Evolutionary conservation across 2,329 filamentous ascomycete species (phyloP).

Genomic region (Dothistroma pini): DNA sequence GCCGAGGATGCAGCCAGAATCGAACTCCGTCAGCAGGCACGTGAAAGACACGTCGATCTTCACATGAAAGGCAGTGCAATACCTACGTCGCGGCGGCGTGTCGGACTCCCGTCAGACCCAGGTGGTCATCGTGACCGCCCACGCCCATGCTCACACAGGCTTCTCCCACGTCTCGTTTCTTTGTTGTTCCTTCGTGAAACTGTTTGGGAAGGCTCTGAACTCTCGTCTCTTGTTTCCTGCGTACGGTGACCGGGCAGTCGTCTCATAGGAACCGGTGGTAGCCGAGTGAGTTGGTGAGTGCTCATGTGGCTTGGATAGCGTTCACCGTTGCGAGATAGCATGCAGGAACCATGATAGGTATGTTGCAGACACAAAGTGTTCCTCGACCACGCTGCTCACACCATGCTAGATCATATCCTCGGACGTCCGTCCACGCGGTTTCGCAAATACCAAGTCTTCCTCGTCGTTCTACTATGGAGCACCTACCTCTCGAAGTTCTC

Average conservation of each 20-base stretch:
- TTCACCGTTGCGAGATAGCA: not conserved
- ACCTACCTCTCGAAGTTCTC: slow-evolving; percentile 78
- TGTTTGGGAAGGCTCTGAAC: not conserved
- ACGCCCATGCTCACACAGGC: not conserved
- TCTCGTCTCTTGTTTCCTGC: not conserved
- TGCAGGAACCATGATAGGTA: slow-evolving; percentile 18
- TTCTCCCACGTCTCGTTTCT: not conserved
- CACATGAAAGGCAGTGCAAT: slow-evolving; percentile 6
- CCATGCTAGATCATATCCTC: slow-evolving; percentile 22
- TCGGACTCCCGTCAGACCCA: not conserved
- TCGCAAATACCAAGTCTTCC: slow-evolving; percentile 57
- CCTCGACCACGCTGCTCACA: not conserved
- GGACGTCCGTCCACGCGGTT: slow-evolving; percentile 26
- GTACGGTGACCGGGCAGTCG: not conserved
- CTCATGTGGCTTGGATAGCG: not conserved
- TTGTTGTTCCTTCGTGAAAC: not conserved
- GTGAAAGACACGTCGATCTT: not conserved
- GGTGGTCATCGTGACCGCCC: slow-evolving; percentile 5
- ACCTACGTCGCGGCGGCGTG: not conserved
- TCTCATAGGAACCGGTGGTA: not conserved
- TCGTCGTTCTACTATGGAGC: slow-evolving; percentile 88
- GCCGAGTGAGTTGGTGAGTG: not conserved
- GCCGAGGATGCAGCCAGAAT: not conserved
- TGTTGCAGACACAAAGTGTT: not conserved
- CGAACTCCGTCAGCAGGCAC: not conserved